Percentiles rank a stretch among this genome's conserved stretches.
These are phyloP conservation scores for Scorias spongiosa DNA, from an alignment of 2,329 filamentous ascomycete genomes.

Conservation along the genomic window DNA sequence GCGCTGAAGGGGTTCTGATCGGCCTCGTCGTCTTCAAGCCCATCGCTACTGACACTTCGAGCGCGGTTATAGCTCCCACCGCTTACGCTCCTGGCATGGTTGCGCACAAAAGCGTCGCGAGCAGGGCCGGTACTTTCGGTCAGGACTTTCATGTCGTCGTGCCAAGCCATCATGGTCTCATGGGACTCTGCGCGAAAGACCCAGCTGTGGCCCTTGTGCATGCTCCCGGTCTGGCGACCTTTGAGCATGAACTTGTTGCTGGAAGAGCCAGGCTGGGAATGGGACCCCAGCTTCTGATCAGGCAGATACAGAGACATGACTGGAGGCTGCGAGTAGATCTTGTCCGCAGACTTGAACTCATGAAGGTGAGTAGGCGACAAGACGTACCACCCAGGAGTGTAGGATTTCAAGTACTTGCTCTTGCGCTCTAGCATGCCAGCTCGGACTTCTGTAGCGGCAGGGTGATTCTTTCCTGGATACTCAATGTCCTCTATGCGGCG, in stretches of 20 bases:
- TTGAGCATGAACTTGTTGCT: conserved; percentile 98
- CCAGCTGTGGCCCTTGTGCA: conserved; percentile 68
- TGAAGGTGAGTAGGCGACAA: conserved; percentile 92
- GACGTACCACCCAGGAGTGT: conserved; percentile 93
- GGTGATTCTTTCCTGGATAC: conserved; percentile 81
- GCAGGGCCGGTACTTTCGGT: conserved; percentile 83
- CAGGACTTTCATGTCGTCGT: conserved; percentile 77
- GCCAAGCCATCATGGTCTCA: conserved; percentile 96
- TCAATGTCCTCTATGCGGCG: conserved; percentile 68
- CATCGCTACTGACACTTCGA: conserved; percentile 52
- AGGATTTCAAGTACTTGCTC: conserved; percentile 97
- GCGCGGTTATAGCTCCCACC: conserved; percentile 40
- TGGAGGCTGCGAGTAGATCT: conserved; percentile 63
- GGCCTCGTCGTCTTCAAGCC: conserved; percentile 60
- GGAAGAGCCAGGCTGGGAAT: conserved; percentile 64
- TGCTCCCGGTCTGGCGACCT: conserved; percentile 77
- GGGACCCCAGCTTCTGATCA: conserved; percentile 89
- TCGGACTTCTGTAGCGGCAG: conserved; percentile 68
- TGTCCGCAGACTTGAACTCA: conserved; percentile 97
- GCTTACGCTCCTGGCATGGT: conserved; percentile 65
- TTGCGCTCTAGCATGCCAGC: conserved; percentile 89
- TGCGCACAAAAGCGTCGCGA: conserved; percentile 71
- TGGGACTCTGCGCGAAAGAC: conserved; percentile 54
- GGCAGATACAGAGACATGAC: conserved; percentile 93
- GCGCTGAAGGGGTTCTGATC: conserved; percentile 51